Base-by-base conservation (phyloP, 2,329 filamentous ascomycete species). In the Pseudogymnoascus verrucosus region DNA sequence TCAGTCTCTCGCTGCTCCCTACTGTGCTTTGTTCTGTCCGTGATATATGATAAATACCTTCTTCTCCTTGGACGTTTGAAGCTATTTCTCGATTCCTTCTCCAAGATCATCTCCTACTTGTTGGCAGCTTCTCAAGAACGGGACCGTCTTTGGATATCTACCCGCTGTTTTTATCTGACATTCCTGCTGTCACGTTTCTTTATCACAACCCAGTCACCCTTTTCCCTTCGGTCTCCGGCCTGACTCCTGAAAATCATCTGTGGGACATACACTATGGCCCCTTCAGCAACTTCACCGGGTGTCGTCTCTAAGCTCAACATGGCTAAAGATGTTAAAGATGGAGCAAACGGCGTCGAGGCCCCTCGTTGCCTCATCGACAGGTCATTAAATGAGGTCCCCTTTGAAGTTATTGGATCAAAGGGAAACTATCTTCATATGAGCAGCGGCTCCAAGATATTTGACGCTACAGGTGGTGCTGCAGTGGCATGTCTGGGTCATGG, bases 381-480 rank as follows among this genome's bases (percentile, higher is more conserved):
- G 40, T 60, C 71, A 54, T 67, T 74, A 6, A 69, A 72, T 40
- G 71, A 70, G 37, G 54, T 67, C 5, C 72, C 69, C 10, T 69
- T 69, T 4, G 62, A 71, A n/a, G 69, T 73, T 5, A 64, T 66
- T 28, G 47, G 67, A 11, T 70, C 64, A 21, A 65, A 70, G 31
- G 72, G 72, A 14, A 70, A 69, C 64, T 68, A 70, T 11, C 61
- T 74, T 10, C 64, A 68, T 28, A 68, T 72, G 5, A 64, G 66
- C n/a, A 69, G 73, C 62, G 87, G 86, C 1, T 79, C 81, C 23
- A 78, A 76, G 36, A 82, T 95, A 47, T 81, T 92, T 12, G 90
- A 95, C 72, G 87, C 85, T 1, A 89, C 87, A 19, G 84, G 87
- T 28, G 90, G 90, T 19, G 88, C 90, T 2, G 89, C 87, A 21